phyloP scores from a whole-genome alignment of 1,284 basidiomycete genomes.

The Tetrapyrgos nigripes region DNA sequence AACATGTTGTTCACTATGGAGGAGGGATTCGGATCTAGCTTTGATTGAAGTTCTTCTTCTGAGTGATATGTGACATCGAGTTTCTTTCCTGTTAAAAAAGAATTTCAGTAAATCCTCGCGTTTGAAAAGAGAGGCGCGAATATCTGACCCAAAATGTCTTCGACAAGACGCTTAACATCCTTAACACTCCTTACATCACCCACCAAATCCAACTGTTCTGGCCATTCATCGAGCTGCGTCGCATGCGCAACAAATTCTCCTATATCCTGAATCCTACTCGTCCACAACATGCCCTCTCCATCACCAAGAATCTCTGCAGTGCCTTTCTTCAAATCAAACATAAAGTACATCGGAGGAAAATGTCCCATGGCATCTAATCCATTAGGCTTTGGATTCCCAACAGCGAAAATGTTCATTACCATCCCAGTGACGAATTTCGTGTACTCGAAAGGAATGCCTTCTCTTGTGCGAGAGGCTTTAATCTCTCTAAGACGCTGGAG shows the following conservation, averaged over 20 bases:
- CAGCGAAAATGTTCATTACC: background rate
- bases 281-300: background rate
- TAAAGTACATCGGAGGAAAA: background rate
- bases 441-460: background rate
- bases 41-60: background rate
- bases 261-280: background rate
- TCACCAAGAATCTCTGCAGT: constrained; percentile 1
- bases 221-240: constrained; percentile 1
- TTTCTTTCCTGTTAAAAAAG: background rate
- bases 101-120: too few species aligned
- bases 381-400: background rate
- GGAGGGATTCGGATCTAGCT: background rate
- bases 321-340: background rate
- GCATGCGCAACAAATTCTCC: constrained; percentile 3
- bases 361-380: background rate
- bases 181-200: constrained; percentile 2
- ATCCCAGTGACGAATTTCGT: constrained; percentile 1
- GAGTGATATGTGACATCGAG: constrained; percentile 5
- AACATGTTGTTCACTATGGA: background rate
- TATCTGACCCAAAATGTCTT: background rate
- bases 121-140: background rate
- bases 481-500: background rate
- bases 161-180: background rate
- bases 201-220: constrained; percentile 4
- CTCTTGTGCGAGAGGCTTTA: background rate